Percentiles rank a stretch among this genome's conserved stretches.
Conservation (phyloP, 371 early-diverging fungal genomes). For the Mucor circinelloides region DNA sequence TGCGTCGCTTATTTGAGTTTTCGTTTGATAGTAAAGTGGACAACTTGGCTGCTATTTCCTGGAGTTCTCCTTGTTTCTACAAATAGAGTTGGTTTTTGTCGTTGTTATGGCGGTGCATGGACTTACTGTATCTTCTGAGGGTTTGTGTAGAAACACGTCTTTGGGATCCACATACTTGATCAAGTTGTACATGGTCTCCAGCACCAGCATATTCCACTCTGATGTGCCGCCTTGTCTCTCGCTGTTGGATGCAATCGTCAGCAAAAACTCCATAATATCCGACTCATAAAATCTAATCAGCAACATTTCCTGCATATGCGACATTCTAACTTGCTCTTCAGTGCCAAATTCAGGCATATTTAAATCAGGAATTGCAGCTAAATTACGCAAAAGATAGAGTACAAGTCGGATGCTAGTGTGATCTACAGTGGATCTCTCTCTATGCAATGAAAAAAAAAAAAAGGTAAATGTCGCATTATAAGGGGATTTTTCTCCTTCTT, state of each 20-base stretch:
- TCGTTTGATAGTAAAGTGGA: conserved; percentile 36
- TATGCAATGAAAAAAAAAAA: conserved; percentile 9
- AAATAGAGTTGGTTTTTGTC: neutral
- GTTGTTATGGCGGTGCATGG: neutral
- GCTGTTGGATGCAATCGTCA: conserved; percentile 63
- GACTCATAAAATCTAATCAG: conserved; percentile 55
- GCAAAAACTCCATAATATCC: conserved; percentile 57
- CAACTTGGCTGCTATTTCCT: conserved; percentile 22
- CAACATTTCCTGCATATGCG: conserved; percentile 67
- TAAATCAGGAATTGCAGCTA: conserved; percentile 79
- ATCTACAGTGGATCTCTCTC: conserved; percentile 68
- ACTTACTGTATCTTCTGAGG: conserved; percentile 4
- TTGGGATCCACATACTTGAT: conserved; percentile 55
- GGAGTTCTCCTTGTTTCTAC: conserved; percentile 9
- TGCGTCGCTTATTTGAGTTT: conserved; percentile 19
- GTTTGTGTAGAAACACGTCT: conserved; percentile 32
- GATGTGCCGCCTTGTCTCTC: conserved; percentile 50
- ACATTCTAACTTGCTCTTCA: conserved; percentile 49
- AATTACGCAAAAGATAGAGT: conserved; percentile 77
- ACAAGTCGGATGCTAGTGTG: conserved; percentile 74
- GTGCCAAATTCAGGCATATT: conserved; percentile 45
- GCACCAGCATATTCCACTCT: conserved; percentile 67
- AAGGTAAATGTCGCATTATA: neutral
- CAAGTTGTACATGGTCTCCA: conserved; percentile 68
- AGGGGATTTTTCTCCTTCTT: neutral